Evolutionary conservation across 1,284 basidiomycete species (phyloP), one percentile per base, ranked within the genome.

Genomic region (Apiotrichum gracile): DNA sequence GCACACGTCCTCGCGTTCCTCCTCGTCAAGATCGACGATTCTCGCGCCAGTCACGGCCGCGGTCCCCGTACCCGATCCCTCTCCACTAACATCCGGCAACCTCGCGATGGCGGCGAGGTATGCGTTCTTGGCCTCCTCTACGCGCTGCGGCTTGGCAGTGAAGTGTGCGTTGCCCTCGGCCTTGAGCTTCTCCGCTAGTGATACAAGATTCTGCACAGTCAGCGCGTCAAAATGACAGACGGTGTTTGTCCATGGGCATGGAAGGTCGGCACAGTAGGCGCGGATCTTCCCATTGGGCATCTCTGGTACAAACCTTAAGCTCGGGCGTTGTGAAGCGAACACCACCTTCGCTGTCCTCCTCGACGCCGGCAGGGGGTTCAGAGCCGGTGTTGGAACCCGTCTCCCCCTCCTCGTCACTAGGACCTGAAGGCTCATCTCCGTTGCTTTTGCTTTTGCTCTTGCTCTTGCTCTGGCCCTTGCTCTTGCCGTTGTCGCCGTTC

Each of bases 101-200:
- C 51, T 51, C 8, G 62, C 61, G 14, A 73, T 52, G 14, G 70
- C 70, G 10, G 46, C 46, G 19, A 60, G 27, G 35, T 74, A 75
- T 0, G 62, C 49, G 17, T 51, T 41, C 4, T 64, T 51, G 5
- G 73, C 72, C 17, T 58, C 50, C 14, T 65, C 59, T 14, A 61
- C 54, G 12, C 58, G 54, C 2, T 64, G 61, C 13, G 70, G 67
- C 31, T 54, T 61, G 6, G 61, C 43, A 0, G 61, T 63, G 51
- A 70, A 75, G 14, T 58, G 54, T 3, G 53, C 41, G 61, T 75
- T 75, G 9, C 72, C 73, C n/a, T 53, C 45, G 1, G 51, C 25
- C 41, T 75, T 75, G 43, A 63, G 49, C 4, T 47, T 40, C 5
- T 42, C 46, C 0, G 67, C 67, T 48, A 53, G 54, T 0, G 46